Percentiles rank a stretch among this genome's conserved stretches.
These are phyloP conservation scores for Achlya hypogyna DNA, from an alignment of 352 stramenopile genomes.

Conservation along the genomic window DNA sequence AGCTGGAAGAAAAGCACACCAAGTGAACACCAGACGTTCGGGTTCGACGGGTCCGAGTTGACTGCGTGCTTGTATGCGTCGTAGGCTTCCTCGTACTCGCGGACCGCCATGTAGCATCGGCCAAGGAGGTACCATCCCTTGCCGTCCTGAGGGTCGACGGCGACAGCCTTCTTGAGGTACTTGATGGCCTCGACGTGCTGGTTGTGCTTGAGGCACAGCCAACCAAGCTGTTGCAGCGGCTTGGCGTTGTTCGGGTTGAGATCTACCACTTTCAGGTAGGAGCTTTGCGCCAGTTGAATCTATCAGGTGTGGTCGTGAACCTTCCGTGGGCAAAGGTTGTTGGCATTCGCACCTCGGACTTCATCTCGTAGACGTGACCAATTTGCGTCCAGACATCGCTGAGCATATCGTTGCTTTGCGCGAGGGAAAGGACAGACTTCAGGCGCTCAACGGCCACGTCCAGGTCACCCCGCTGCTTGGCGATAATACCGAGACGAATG, in stretches of 20 bases:
- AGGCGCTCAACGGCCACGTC: slow-evolving; percentile 71
- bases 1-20: slow-evolving; percentile 88
- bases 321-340: neutral
- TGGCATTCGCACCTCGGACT: slow-evolving; percentile 38
- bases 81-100: slow-evolving; percentile 86
- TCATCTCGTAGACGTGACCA: slow-evolving; percentile 80
- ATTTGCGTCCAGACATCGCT: slow-evolving; percentile 84
- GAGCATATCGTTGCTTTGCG: slow-evolving; percentile 76
- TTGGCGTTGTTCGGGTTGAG: slow-evolving; percentile 80
- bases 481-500: slow-evolving; percentile 77
- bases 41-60: slow-evolving; percentile 83
- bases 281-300: slow-evolving; percentile 77
- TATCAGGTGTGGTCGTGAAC: neutral
- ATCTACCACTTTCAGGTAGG: slow-evolving; percentile 76
- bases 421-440: slow-evolving; percentile 72
- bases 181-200: slow-evolving; percentile 76
- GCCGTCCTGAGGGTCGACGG: slow-evolving; percentile 68
- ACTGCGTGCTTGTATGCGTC: slow-evolving; percentile 86
- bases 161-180: slow-evolving; percentile 75
- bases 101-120: slow-evolving; percentile 86
- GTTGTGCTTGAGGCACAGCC: slow-evolving; percentile 78
- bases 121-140: slow-evolving; percentile 87
- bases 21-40: slow-evolving; percentile 86
- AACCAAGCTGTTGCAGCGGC: slow-evolving; percentile 72
- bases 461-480: slow-evolving; percentile 74